Conservation (phyloP, 2,329 filamentous ascomycete genomes). For the Diaporthe longicolla region DNA sequence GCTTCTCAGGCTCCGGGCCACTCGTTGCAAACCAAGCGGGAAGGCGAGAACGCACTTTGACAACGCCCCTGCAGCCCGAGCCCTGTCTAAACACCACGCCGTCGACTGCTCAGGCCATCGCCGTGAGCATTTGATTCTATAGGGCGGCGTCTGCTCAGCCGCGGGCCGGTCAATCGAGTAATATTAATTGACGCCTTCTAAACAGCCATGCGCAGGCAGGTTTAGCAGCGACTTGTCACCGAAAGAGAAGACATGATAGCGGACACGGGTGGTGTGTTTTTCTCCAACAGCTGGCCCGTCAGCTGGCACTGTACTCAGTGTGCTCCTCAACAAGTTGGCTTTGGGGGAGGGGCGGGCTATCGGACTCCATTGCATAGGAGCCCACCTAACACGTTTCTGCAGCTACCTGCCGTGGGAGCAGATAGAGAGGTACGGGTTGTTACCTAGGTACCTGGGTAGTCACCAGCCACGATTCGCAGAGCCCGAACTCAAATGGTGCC, state of each 20-base stretch:
- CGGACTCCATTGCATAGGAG: neutral
- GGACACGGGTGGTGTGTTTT: no score
- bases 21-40: neutral
- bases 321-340: conserved; percentile 38
- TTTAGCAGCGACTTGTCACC: no score
- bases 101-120: no score
- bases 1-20: neutral
- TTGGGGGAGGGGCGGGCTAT: neutral
- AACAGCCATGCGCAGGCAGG: neutral
- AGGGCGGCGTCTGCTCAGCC: neutral
- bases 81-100: conserved; percentile 10
- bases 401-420: fast-evolving
- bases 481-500: conserved; percentile 22
- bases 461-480: conserved; percentile 24
- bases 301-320: neutral
- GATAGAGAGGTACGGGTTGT: conserved; percentile 22
- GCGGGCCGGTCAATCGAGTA: neutral
- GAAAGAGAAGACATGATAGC: neutral
- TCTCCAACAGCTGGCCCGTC: neutral
- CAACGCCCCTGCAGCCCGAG: conserved; percentile 1
- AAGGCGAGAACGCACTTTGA: neutral
- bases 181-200: neutral
- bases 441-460: neutral
- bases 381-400: neutral
- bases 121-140: no score